Evolutionary conservation across 73 alveolate genomes (phyloP).

Genomic region (Stentor roeselii): DNA sequence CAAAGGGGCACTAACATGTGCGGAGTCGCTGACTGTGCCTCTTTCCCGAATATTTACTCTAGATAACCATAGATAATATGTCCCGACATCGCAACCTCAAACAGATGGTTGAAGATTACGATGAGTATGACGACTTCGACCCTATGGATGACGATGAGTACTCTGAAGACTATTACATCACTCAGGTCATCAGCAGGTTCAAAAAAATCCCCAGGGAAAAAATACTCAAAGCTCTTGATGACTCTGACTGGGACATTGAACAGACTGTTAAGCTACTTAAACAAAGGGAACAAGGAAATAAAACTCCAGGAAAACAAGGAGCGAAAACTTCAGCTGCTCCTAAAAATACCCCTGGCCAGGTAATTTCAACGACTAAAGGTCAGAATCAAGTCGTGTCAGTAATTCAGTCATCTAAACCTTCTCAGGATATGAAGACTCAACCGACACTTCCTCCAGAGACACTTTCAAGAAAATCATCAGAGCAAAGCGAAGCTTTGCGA

Average conservation of each 20-base stretch:
- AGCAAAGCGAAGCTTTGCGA: not conserved
- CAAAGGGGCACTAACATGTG: conserved; percentile 75
- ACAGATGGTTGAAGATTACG: conserved; percentile 29
- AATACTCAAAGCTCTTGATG: conserved; percentile 32
- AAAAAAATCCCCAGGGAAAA: conserved; percentile 32
- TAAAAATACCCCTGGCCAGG: too few species aligned
- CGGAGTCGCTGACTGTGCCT: conserved; percentile 63
- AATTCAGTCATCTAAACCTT: too few species aligned
- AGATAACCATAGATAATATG: too few species aligned
- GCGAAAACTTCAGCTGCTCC: not conserved
- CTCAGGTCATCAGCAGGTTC: conserved; percentile 35
- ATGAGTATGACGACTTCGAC: conserved; percentile 47
- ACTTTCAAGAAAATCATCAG: conserved; percentile 22
- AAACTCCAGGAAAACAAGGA: not conserved
- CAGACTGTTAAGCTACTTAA: conserved; percentile 31
- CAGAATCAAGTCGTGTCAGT: too few species aligned
- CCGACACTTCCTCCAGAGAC: too few species aligned
- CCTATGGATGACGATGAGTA: conserved; percentile 37
- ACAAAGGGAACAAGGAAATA: not conserved
- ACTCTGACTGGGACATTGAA: conserved; percentile 26
- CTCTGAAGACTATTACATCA: conserved; percentile 1
- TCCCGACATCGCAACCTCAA: conserved; percentile 46
- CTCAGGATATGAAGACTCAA: too few species aligned
- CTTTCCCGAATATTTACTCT: too few species aligned
- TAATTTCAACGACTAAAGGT: too few species aligned